phyloP scores from a whole-genome alignment of 1,284 basidiomycete genomes.

The Xanthoconium separans region DNA sequence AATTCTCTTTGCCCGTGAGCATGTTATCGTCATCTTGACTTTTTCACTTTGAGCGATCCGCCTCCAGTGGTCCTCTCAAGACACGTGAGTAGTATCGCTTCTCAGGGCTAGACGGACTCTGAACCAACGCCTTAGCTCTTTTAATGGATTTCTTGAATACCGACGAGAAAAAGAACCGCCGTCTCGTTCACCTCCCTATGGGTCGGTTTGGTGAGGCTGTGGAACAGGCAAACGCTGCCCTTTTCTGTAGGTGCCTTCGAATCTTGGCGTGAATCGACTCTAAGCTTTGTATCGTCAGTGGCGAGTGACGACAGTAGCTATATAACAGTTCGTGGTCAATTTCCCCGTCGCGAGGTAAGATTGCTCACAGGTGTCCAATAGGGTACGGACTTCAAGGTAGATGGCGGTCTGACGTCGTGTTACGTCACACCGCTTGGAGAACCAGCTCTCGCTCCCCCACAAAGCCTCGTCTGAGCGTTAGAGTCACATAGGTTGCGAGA shows the following conservation, averaged over 20 bases:
- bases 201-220: conserved; percentile 96
- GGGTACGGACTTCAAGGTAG: conserved; percentile 92
- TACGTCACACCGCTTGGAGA: conserved; percentile 85
- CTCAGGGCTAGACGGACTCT: neutral
- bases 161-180: conserved; percentile 90
- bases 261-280: neutral
- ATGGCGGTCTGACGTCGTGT: conserved; percentile 86
- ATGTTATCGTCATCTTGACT: neutral
- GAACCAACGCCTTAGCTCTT: conserved; percentile 53
- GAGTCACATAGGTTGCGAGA: no score
- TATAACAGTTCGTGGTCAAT: conserved; percentile 58
- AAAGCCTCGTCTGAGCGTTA: conserved; percentile 46
- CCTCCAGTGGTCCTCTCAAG: conserved; percentile 79
- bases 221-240: conserved; percentile 88
- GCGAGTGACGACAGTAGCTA: conserved; percentile 86
- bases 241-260: conserved; percentile 70
- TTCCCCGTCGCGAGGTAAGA: neutral
- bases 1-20: conserved; percentile 95
- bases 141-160: conserved; percentile 99
- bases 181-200: conserved; percentile 92
- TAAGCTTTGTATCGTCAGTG: conserved; percentile 44
- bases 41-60: conserved; percentile 3
- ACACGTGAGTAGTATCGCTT: conserved; percentile 60
- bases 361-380: conserved; percentile 41
- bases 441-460: conserved; percentile 61